Base-by-base conservation (phyloP, 805 yeast genomes). In the Lipomyces yamanashiensis region DNA sequence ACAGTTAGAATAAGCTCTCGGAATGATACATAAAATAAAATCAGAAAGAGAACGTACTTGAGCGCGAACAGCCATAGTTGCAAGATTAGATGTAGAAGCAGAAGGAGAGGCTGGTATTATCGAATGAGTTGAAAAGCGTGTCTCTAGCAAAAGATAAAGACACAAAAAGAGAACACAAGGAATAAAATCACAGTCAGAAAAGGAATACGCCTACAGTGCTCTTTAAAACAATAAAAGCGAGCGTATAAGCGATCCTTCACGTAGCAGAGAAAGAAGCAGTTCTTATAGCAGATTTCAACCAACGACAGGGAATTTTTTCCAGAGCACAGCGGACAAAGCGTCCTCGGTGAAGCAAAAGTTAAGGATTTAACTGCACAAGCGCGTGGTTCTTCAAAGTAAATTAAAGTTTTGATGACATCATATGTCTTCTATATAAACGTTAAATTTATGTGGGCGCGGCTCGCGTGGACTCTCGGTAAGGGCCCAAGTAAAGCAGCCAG, bases 31-130 rank as follows among this genome's bases (percentile, higher is more conserved):
- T 33, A 7, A 15, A 34, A 19, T 1, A 39, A 17, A 12, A 63
- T 17, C 13, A 23, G 34, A 7, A 19, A 37, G 7, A 33, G 21
- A n/a, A 69, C 73, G 43, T 64, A 71, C 74, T 59, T 74, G 76
- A 33, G 77, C 73, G 48, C 77, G 74, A 58, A 74, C 70, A 49
- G 77, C 75, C 77, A 74, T 74, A 7, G 39, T 68, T 4, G 39
- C 17, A 19, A 33, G 19, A 33, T 4, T 23, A 10, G 15, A 15
- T 2, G 39, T 7, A 43, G 17, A 23, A 2, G 45, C 21, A 1
- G n/a, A 1, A n/a, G 13, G 45, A 19, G 41, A 39, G n/a, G 41
- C n/a, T 5, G 17, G 37, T 12, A 23, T 12, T 8, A 15, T 19
- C 5, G 9, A 19, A 19, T 4, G 36, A 10, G 33, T 47, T 6